These are phyloP conservation scores for Furculomyces boomerangus DNA, from an alignment of 371 early-diverging fungal genomes.

Conservation along the genomic window DNA sequence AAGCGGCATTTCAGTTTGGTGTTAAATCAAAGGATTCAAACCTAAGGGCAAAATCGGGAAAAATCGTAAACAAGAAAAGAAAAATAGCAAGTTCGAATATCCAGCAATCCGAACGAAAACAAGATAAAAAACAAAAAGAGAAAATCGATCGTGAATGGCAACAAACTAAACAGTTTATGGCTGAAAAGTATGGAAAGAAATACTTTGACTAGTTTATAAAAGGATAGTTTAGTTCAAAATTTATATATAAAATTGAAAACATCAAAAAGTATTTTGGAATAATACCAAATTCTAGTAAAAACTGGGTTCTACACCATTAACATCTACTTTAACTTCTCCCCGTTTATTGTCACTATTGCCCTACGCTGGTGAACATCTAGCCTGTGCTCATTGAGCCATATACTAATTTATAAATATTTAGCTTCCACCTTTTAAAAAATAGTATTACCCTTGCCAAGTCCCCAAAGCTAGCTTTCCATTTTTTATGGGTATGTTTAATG, in stretches of 20 bases:
- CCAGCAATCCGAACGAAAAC: slow-evolving; percentile 7
- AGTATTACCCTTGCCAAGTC: slow-evolving; percentile 78
- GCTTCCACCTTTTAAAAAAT: neutral
- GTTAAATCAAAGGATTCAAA: slow-evolving; percentile 59
- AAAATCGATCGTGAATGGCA: slow-evolving; percentile 48
- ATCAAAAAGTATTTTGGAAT: too few relatives aligned
- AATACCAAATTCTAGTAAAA: too few relatives aligned
- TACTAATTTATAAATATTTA: slow-evolving; percentile 20
- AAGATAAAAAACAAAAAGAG: slow-evolving; percentile 32
- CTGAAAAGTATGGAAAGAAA: slow-evolving; percentile 31
- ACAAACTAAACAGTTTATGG: slow-evolving; percentile 42
- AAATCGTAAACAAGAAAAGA: neutral
- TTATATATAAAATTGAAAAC: too few relatives aligned
- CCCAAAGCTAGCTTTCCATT: slow-evolving; percentile 60
- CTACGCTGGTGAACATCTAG: slow-evolving; percentile 36
- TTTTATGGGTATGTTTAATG: slow-evolving; percentile 70
- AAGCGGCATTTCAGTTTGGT: slow-evolving; percentile 58
- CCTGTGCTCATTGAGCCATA: slow-evolving; percentile 61
- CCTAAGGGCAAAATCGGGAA: slow-evolving; percentile 26
- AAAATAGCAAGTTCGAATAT: neutral
- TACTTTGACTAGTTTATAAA: neutral
- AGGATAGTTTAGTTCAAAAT: neutral
- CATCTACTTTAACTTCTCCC: too few relatives aligned
- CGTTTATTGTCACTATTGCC: slow-evolving; percentile 56
- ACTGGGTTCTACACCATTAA: too few relatives aligned